A percentile compares a stretch with the other conserved stretches of the same genome.
Conservation (phyloP, 768 basidiomycete species). For the Amanita subjunquillea region DNA sequence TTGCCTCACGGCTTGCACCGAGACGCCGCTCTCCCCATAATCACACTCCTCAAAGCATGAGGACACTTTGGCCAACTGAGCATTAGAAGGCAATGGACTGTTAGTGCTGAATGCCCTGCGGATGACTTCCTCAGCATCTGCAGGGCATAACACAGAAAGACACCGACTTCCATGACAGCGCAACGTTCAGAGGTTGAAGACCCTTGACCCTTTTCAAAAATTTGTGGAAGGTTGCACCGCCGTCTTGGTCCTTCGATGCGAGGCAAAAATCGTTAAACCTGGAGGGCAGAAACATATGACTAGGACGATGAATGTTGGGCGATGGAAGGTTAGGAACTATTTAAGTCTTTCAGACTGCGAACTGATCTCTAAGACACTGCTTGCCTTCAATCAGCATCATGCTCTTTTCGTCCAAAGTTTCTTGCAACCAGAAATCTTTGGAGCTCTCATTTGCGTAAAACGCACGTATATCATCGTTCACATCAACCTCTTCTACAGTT, state of each 20-base stretch:
- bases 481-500: background rate
- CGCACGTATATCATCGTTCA: background rate
- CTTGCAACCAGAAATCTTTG: background rate
- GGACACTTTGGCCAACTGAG: constrained; percentile 20
- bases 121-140: constrained; percentile 2
- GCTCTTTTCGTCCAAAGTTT: background rate
- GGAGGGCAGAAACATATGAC: background rate
- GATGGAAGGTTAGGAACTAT: constrained; percentile 2
- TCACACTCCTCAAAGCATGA: constrained; percentile 10
- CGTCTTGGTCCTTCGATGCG: background rate
- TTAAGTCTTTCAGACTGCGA: background rate
- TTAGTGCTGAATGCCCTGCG: constrained; percentile 41
- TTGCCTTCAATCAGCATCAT: constrained; percentile 6
- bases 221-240: constrained; percentile 5
- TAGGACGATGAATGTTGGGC: background rate
- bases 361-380: background rate
- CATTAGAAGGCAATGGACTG: constrained; percentile 21
- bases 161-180: constrained; percentile 60
- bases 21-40: background rate
- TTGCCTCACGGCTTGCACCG: background rate
- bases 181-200: constrained; percentile 43
- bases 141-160: background rate
- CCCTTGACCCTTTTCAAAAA: constrained; percentile 51
- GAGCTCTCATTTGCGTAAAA: background rate
- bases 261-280: background rate